Conservation (phyloP, 345 rosid species). For the Theobroma cacao region DNA sequence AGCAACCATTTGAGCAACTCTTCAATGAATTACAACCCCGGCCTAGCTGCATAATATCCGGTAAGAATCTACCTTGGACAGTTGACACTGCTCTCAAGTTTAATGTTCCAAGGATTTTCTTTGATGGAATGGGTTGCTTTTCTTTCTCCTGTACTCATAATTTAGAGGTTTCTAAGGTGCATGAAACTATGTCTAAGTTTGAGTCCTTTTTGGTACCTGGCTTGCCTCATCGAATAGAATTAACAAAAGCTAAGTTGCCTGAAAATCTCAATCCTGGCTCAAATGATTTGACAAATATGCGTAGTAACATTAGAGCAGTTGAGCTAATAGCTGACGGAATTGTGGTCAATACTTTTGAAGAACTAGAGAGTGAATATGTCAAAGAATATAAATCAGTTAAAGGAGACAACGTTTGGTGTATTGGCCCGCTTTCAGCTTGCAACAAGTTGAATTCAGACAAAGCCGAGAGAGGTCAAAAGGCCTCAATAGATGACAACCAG, state of each 20-base stretch:
- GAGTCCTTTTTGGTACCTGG: slow-evolving; percentile 32
- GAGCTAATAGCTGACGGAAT: slow-evolving; percentile 25
- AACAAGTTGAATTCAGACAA: slow-evolving; percentile 30
- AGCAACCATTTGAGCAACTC: slow-evolving; percentile 28
- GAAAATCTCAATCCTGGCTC: slow-evolving; percentile 10
- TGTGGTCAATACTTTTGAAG: slow-evolving; percentile 41
- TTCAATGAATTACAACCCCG: slow-evolving; percentile 26
- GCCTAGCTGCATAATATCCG: slow-evolving; percentile 42
- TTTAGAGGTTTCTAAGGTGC: slow-evolving; percentile 14
- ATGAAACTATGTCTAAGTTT: slow-evolving; percentile 12
- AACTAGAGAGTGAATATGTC: slow-evolving; percentile 30
- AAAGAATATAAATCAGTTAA: slow-evolving; percentile 24
- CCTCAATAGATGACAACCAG: background rate
- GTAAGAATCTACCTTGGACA: slow-evolving; percentile 41
- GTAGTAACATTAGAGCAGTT: slow-evolving; percentile 1
- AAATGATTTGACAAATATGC: background rate
- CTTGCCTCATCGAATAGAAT: slow-evolving; percentile 20
- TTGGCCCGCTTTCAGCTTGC: slow-evolving; percentile 42
- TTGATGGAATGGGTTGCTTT: slow-evolving; percentile 42
- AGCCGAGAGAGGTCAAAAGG: slow-evolving; percentile 34
- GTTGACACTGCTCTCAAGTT: slow-evolving; percentile 26
- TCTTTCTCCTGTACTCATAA: slow-evolving; percentile 23
- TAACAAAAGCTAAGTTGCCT: slow-evolving; percentile 31
- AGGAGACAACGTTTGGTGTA: slow-evolving; percentile 37
- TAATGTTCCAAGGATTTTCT: slow-evolving; percentile 35